Evolutionary conservation across 2,329 filamentous ascomycete species (phyloP), one percentile per base, ranked within the genome.

Genomic region (Arthrobotrys pseudoclavata): DNA sequence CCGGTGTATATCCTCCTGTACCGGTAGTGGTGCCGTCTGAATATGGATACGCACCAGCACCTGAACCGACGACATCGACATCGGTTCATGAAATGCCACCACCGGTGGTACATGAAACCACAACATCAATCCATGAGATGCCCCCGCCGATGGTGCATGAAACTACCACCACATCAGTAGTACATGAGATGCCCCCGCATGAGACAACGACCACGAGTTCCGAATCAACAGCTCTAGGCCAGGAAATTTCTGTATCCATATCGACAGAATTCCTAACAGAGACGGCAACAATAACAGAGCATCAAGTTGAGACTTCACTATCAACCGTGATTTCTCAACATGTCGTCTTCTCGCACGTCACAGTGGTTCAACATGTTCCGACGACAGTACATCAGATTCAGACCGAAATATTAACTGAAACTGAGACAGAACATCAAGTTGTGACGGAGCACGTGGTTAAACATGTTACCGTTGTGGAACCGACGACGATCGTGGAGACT

Each of bases 401-500:
- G 5, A 50, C 60, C 2, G 26, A 74, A 29, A 22, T 75, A 2
- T 47, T 69, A 22, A 75, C 70, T 15, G 70, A 75, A 22, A 74
- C 69, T 9, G 55, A 62, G 20, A 55, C n/a, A 12, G 37, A 68
- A 34, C 48, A 63, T 22, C 50, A 74, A 24, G 64, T 63, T 40
- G 31, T 75, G 37, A 76, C 71, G 4, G 47, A 76, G 13, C 66
- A 69, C n/a, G 31, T 69, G 13, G 50, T 69, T 34, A 42, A 40
- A 10, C 57, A 69, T 34, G 66, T 76, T n/a, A 72, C 69, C 2
- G 48, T 72, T 10, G 69, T 53, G 22, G 40, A 37, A 13, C 64
- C 71, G 26, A 69, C 74, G 13, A 75, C 70, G 1, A 74, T 74
- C 34, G 69, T 74, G 37, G 55, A 69, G 20, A 68, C 70, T n/a